These are phyloP conservation scores for Phytophthora capsici DNA, from an alignment of 352 stramenopile species.

Conservation along the genomic window DNA sequence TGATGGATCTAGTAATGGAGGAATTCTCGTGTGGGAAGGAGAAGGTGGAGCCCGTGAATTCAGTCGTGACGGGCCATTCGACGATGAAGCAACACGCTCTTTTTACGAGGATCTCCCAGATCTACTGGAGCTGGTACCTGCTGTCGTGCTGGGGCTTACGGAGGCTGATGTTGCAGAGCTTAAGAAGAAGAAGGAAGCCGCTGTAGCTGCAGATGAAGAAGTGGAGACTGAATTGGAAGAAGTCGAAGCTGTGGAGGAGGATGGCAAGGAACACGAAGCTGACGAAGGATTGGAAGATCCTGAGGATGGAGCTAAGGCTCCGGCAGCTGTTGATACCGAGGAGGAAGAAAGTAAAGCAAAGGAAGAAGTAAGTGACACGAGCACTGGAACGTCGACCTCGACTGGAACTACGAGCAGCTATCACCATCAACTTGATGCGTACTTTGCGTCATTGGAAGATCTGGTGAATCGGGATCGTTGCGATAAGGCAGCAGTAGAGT, in stretches of 20 bases:
- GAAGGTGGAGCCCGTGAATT: constrained; percentile 75
- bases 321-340: constrained; percentile 9
- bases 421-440: constrained; percentile 95
- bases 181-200: constrained; percentile 81
- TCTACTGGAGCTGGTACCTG: constrained; percentile 94
- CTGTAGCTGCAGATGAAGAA: constrained; percentile 45
- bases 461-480: constrained; percentile 94
- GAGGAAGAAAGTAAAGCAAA: constrained; percentile 36
- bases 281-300: constrained; percentile 19
- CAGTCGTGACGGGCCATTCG: constrained; percentile 91
- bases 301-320: constrained; percentile 22
- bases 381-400: not conserved
- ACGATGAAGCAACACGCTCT: constrained; percentile 94
- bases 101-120: constrained; percentile 98
- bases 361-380: constrained; percentile 10
- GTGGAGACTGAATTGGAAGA: constrained; percentile 50
- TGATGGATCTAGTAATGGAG: constrained; percentile 48
- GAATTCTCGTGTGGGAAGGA: constrained; percentile 75
- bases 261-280: constrained; percentile 36
- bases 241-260: constrained; percentile 46
- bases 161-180: constrained; percentile 88
- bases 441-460: constrained; percentile 92
- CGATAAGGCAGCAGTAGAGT: constrained; percentile 96
- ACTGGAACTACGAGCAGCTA: constrained; percentile 56
- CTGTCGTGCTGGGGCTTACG: constrained; percentile 93